These are phyloP conservation scores for Metschnikowia arizonensis DNA, from an alignment of 805 yeast genomes.

Conservation along the genomic window DNA sequence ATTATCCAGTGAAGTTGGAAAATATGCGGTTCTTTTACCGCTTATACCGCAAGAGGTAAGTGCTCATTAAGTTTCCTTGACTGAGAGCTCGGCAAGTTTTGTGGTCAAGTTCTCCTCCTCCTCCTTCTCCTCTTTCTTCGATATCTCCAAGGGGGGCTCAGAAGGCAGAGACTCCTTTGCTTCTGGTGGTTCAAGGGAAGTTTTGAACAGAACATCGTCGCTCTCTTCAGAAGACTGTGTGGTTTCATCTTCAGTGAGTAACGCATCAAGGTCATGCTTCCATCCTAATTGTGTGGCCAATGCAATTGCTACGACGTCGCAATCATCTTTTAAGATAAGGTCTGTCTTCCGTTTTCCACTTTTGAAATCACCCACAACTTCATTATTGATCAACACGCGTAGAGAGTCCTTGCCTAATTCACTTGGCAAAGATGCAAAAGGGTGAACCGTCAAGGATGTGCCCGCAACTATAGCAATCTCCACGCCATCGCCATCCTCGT, in stretches of 20 bases:
- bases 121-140: constrained; percentile 4
- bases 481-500: constrained; percentile 46
- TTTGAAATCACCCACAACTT: constrained; percentile 69
- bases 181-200: not conserved
- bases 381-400: constrained; percentile 71
- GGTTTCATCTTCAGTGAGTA: constrained; percentile 23
- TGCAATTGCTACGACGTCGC: constrained; percentile 60
- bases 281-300: constrained; percentile 61
- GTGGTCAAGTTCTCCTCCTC: not conserved
- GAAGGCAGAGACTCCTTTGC: not conserved
- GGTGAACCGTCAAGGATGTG: constrained; percentile 83
- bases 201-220: not conserved
- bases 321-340: constrained; percentile 52
- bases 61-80: not conserved
- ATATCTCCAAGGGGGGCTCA: not conserved
- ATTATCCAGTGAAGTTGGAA: constrained; percentile 67
- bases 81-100: not conserved
- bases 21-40: constrained; percentile 86
- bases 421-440: constrained; percentile 80
- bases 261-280: constrained; percentile 48
- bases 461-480: constrained; percentile 88
- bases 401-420: constrained; percentile 47
- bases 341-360: constrained; percentile 52
- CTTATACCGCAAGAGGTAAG: constrained; percentile 54
- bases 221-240: not conserved